phyloP scores from a whole-genome alignment of 2,329 filamentous ascomycete genomes.

The Verticillium tricorpus region DNA sequence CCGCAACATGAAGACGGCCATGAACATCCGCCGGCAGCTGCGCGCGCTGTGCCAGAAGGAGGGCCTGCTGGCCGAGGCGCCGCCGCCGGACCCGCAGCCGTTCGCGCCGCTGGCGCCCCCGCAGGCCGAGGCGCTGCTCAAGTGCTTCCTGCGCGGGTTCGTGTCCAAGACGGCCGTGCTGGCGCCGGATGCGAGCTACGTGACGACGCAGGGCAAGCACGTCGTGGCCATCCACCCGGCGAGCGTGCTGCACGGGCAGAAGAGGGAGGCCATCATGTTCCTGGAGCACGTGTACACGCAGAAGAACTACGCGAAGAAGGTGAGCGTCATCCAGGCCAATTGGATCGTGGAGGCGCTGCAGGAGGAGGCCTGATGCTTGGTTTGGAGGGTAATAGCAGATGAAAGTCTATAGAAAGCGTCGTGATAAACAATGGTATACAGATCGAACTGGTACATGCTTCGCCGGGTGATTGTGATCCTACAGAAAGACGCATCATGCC shows the following conservation, averaged over 20 bases:
- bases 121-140: constrained; percentile 48
- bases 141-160: constrained; percentile 60
- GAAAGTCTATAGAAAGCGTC: background rate
- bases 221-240: constrained; percentile 58
- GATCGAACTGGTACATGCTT: background rate
- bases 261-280: constrained; percentile 65
- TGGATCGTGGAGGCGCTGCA: constrained; percentile 54
- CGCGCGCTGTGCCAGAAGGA: constrained; percentile 51
- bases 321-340: constrained; percentile 54
- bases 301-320: constrained; percentile 64
- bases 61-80: constrained; percentile 40
- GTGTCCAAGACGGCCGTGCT: constrained; percentile 56
- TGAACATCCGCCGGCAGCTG: constrained; percentile 59
- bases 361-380: background rate
- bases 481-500: constrained; percentile 12
- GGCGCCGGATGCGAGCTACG: constrained; percentile 56
- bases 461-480: background rate
- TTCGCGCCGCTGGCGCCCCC: constrained; percentile 52
- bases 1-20: constrained; percentile 58
- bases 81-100: constrained; percentile 48
- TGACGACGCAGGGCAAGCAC: constrained; percentile 56
- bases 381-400: background rate
- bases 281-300: constrained; percentile 62
- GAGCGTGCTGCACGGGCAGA: constrained; percentile 58
- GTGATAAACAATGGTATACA: constrained; percentile 2